Percentiles rank a stretch among this genome's conserved stretches.
Evolutionary conservation across 352 stramenopile genomes (phyloP).

Genomic region (Phytophthora nicotianae): DNA sequence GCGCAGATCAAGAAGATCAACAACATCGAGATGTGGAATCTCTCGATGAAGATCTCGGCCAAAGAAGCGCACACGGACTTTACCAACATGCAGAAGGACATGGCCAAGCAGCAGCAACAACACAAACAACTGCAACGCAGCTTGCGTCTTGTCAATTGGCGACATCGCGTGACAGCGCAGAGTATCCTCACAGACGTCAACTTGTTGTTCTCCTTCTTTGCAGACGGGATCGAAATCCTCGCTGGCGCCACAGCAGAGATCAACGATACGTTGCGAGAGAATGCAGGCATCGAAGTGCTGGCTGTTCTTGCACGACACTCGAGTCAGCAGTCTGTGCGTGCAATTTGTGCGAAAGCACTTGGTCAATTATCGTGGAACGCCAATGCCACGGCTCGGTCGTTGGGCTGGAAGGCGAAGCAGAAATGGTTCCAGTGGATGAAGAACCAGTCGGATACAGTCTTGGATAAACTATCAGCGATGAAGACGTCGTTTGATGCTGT

Average conservation of each 20-base stretch:
- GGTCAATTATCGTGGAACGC: slow-evolving; percentile 73
- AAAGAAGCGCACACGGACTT: slow-evolving; percentile 65
- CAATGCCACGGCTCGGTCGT: slow-evolving; percentile 52
- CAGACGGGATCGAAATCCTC: slow-evolving; percentile 59
- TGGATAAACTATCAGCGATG: slow-evolving; percentile 34
- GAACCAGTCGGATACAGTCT: slow-evolving; percentile 37
- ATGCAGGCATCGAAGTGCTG: slow-evolving; percentile 72
- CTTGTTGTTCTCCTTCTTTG: slow-evolving; percentile 71
- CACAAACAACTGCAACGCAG: slow-evolving; percentile 71
- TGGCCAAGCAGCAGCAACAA: slow-evolving; percentile 46
- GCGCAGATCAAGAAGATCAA: slow-evolving; percentile 75
- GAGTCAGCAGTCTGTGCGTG: slow-evolving; percentile 39
- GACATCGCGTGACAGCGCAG: slow-evolving; percentile 70
- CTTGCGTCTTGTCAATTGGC: slow-evolving; percentile 72
- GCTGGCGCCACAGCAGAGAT: slow-evolving; percentile 47
- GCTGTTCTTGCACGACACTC: slow-evolving; percentile 49
- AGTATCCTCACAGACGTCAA: slow-evolving; percentile 70
- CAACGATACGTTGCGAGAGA: slow-evolving; percentile 60
- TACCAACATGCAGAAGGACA: slow-evolving; percentile 50
- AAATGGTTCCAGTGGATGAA: slow-evolving; percentile 67
- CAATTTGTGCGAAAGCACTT: slow-evolving; percentile 57
- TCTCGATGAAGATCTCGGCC: slow-evolving; percentile 71
- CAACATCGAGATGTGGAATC: slow-evolving; percentile 83
- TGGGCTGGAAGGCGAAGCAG: slow-evolving; percentile 74
- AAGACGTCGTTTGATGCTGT: slow-evolving; percentile 57